phyloP scores from a whole-genome alignment of 1,284 basidiomycete genomes.

The Trichosporon asahii region DNA sequence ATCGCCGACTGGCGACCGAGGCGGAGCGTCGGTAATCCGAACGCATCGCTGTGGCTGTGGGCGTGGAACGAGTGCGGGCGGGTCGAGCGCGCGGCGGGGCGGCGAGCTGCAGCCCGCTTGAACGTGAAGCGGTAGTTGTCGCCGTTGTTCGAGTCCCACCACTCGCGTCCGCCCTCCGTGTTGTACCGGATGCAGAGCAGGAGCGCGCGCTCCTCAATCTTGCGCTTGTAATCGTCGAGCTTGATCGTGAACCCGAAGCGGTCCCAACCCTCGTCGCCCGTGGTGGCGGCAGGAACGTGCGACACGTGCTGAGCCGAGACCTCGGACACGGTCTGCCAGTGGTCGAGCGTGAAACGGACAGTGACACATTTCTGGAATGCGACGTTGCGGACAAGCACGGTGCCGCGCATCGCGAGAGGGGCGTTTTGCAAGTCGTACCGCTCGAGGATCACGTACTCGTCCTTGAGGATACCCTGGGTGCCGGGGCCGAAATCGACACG shows the following conservation, averaged over 20 bases:
- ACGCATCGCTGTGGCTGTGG: conserved; percentile 27
- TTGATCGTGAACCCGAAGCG: conserved; percentile 59
- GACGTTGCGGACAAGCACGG: conserved; percentile 56
- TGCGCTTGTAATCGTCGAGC: conserved; percentile 68
- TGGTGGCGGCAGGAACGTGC: conserved; percentile 49
- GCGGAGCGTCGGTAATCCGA: conserved; percentile 23
- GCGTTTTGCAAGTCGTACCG: conserved; percentile 39
- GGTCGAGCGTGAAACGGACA: conserved; percentile 57
- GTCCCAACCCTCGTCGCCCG: conserved; percentile 53
- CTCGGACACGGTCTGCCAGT: conserved; percentile 59
- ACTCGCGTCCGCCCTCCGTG: conserved; percentile 49
- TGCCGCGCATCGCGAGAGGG: conserved; percentile 50
- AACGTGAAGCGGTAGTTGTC: conserved; percentile 54
- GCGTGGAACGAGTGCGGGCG: conserved; percentile 22
- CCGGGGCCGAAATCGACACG: conserved; percentile 49
- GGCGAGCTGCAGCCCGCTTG: conserved; percentile 39
- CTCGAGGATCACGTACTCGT: conserved; percentile 50
- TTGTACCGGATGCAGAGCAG: conserved; percentile 65
- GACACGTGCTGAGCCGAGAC: conserved; percentile 52
- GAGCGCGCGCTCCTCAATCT: conserved; percentile 64
- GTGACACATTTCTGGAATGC: conserved; percentile 58
- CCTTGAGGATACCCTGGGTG: conserved; percentile 33
- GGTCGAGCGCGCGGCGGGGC: conserved; percentile 1
- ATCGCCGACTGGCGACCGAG: not conserved
- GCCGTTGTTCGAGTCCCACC: conserved; percentile 55